Evolutionary conservation across 2,329 filamentous ascomycete genomes (phyloP).

Genomic region (Exophiala bonariae): DNA sequence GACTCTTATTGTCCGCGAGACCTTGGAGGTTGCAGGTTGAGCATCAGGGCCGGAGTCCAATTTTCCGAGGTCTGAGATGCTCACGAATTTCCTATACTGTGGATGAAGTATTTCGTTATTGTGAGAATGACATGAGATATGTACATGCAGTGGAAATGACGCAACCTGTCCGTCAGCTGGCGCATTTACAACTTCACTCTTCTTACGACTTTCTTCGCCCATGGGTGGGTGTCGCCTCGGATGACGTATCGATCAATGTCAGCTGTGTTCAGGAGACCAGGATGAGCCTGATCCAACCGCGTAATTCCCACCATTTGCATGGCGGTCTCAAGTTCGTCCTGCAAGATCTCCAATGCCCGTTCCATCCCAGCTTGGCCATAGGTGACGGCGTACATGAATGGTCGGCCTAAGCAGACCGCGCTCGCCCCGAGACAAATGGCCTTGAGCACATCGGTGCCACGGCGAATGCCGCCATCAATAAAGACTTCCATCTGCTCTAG

Average conservation of each 20-base stretch:
- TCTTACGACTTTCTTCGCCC: constrained; percentile 53
- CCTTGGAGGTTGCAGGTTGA: too few species aligned
- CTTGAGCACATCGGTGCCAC: constrained; percentile 57
- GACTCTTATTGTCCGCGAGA: too few species aligned
- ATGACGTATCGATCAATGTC: constrained; percentile 48
- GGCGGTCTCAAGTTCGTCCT: constrained; percentile 63
- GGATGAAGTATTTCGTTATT: too few species aligned
- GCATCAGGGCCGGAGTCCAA: too few species aligned
- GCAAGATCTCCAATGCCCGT: constrained; percentile 45
- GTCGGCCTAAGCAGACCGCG: constrained; percentile 55
- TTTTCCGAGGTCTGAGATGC: too few species aligned
- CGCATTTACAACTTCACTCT: constrained; percentile 9
- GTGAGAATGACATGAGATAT: too few species aligned
- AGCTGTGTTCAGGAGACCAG: constrained; percentile 58
- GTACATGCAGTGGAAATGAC: too few species aligned
- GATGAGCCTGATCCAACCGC: constrained; percentile 59
- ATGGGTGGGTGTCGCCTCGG: constrained; percentile 39
- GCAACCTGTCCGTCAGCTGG: too few species aligned
- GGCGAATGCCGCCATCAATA: constrained; percentile 55
- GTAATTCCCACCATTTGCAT: constrained; percentile 63
- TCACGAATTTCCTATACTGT: too few species aligned
- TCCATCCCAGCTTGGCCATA: constrained; percentile 57
- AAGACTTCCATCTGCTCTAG: constrained; percentile 48
- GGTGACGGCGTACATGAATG: constrained; percentile 52
- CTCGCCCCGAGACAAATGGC: constrained; percentile 55